Evolutionary conservation across 768 basidiomycete genomes (phyloP).

Genomic region (Favolaschia claudopus): DNA sequence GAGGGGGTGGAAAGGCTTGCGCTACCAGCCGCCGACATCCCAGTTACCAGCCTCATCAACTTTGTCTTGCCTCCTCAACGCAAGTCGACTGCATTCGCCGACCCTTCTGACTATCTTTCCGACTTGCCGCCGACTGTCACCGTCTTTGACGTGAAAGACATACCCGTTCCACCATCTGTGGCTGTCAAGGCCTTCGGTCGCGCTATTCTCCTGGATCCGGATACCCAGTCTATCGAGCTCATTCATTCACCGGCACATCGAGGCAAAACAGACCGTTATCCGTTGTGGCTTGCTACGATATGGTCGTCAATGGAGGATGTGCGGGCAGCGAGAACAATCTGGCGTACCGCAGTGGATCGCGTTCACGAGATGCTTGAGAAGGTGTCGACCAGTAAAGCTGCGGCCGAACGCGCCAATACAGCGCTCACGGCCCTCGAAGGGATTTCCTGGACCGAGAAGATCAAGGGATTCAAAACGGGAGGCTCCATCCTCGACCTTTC

Average conservation of each 20-base stretch:
- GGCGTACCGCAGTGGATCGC: neutral
- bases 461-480: neutral
- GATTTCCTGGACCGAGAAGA: neutral
- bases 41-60: neutral
- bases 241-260: conserved; percentile 1
- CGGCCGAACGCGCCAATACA: neutral
- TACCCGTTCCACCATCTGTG: neutral
- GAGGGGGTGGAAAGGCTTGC: neutral
- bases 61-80: neutral
- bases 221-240: neutral
- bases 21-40: neutral
- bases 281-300: neutral
- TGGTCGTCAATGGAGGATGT: neutral
- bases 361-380: neutral
- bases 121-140: neutral
- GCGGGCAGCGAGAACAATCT: neutral
- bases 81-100: neutral
- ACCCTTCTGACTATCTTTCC: neutral
- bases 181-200: conserved; percentile 1
- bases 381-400: neutral
- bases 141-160: neutral
- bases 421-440: neutral
- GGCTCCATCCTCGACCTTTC: neutral
- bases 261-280: neutral
- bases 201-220: neutral